phyloP scores from a whole-genome alignment of 2,329 filamentous ascomycete genomes.

The Westerdykella sp. region DNA sequence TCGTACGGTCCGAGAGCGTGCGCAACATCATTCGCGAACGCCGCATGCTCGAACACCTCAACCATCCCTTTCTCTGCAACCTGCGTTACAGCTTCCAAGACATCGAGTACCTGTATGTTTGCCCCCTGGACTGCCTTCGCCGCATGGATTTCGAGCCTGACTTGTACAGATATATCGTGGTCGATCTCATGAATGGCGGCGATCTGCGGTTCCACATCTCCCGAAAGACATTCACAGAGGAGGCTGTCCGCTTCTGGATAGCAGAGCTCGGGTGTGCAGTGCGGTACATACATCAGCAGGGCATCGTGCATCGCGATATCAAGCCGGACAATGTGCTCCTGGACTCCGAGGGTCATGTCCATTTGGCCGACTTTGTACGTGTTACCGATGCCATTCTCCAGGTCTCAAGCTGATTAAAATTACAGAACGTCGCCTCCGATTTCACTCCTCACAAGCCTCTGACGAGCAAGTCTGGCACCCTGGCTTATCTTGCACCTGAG shows the following conservation, averaged over 20 bases:
- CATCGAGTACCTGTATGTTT: conserved; percentile 87
- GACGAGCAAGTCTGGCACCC: conserved; percentile 92
- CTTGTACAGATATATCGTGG: conserved; percentile 68
- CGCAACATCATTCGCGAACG: conserved; percentile 97
- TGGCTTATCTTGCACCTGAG: conserved; percentile 93
- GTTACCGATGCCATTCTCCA: not conserved
- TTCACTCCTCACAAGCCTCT: conserved; percentile 74
- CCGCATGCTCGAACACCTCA: conserved; percentile 95
- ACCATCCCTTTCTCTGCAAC: conserved; percentile 97
- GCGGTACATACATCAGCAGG: conserved; percentile 45
- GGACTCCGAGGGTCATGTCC: conserved; percentile 61
- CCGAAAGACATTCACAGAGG: conserved; percentile 94
- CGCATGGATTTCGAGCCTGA: conserved; percentile 10
- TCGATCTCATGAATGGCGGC: conserved; percentile 96
- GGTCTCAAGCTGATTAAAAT: conserved; percentile 29
- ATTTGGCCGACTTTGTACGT: conserved; percentile 93
- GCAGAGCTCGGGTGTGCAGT: conserved; percentile 88
- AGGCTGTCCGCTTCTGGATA: conserved; percentile 95
- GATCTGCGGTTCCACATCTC: conserved; percentile 97
- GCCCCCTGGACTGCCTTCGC: not conserved
- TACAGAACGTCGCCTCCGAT: conserved; percentile 91
- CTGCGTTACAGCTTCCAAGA: conserved; percentile 98
- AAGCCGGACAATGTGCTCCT: conserved; percentile 40
- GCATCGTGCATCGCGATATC: conserved; percentile 40
- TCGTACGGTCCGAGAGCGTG: conserved; percentile 94